phyloP scores from a whole-genome alignment of 129 eudicot species.

The Cynara cardunculus region DNA sequence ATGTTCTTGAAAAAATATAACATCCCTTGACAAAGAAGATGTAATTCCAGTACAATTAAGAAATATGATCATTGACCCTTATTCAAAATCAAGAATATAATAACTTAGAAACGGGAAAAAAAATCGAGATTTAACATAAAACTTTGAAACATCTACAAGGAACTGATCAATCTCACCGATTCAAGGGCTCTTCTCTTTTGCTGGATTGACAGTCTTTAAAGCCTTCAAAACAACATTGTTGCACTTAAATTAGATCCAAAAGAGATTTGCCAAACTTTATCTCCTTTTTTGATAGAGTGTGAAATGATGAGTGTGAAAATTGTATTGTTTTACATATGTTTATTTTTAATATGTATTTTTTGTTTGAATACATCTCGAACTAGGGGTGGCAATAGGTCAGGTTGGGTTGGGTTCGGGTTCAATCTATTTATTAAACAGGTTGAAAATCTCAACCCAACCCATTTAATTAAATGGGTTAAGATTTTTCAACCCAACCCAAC shows the following conservation, averaged over 20 bases:
- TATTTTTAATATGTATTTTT: no score
- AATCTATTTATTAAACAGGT: no score
- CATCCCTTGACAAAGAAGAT: slow-evolving; percentile 25
- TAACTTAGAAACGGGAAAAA: not conserved
- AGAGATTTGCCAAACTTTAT: slow-evolving; percentile 87
- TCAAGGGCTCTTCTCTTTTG: slow-evolving; percentile 84
- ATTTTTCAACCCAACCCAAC: no score
- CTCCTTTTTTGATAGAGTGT: slow-evolving; percentile 72
- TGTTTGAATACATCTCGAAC: no score
- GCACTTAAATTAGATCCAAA: slow-evolving; percentile 85
- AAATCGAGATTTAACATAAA: slow-evolving; percentile 25
- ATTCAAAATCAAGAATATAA: slow-evolving; percentile 6
- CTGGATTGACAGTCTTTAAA: slow-evolving; percentile 69
- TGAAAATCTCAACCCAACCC: no score
- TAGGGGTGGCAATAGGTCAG: no score
- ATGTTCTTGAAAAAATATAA: slow-evolving; percentile 15
- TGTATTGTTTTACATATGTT: no score
- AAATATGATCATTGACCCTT: not conserved
- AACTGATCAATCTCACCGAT: slow-evolving; percentile 62
- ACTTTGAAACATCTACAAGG: slow-evolving; percentile 80
- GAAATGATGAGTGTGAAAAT: no score
- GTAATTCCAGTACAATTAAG: slow-evolving; percentile 20
- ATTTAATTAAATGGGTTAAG: no score
- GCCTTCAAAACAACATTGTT: slow-evolving; percentile 94
- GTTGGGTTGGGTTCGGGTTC: no score